Conservation (phyloP, 148 eudicot genomes). For the Nepenthes mirabilis region DNA sequence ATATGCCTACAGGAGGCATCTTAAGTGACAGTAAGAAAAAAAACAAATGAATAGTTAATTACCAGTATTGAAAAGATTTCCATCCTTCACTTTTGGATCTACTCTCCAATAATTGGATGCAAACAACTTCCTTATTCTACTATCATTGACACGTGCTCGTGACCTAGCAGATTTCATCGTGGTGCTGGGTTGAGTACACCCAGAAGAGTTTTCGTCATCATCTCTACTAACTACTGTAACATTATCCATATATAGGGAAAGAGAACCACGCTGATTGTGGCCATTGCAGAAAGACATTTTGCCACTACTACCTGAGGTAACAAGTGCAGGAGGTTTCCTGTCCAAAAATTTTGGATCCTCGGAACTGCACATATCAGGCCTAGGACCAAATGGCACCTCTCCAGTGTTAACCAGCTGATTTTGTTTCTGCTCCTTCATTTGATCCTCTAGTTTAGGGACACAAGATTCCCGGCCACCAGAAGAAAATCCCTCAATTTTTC, state of each 20-base stretch:
- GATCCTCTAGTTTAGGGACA: constrained; percentile 23
- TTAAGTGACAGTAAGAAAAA: not conserved
- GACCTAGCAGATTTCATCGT: constrained; percentile 38
- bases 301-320: constrained; percentile 32
- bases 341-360: constrained; percentile 20
- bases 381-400: constrained; percentile 12
- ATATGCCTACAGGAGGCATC: not conserved
- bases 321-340: constrained; percentile 31
- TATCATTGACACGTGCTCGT: constrained; percentile 43
- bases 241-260: constrained; percentile 37
- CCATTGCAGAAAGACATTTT: constrained; percentile 33
- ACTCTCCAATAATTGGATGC: constrained; percentile 52
- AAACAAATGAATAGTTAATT: not conserved
- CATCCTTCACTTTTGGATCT: constrained; percentile 34
- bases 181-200: constrained; percentile 55
- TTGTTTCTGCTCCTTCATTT: constrained; percentile 20
- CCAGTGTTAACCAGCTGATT: constrained; percentile 17
- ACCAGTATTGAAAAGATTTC: constrained; percentile 41
- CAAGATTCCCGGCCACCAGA: constrained; percentile 14
- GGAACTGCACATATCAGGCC: constrained; percentile 26
- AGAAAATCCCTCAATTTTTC: not conserved
- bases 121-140: constrained; percentile 50
- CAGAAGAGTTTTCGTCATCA: constrained; percentile 89
- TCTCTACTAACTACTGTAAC: constrained; percentile 82
- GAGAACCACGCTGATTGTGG: constrained; percentile 26